Evolutionary conservation across 2,329 filamentous ascomycete genomes (phyloP).

Genomic region (Botrytis sinoallii): DNA sequence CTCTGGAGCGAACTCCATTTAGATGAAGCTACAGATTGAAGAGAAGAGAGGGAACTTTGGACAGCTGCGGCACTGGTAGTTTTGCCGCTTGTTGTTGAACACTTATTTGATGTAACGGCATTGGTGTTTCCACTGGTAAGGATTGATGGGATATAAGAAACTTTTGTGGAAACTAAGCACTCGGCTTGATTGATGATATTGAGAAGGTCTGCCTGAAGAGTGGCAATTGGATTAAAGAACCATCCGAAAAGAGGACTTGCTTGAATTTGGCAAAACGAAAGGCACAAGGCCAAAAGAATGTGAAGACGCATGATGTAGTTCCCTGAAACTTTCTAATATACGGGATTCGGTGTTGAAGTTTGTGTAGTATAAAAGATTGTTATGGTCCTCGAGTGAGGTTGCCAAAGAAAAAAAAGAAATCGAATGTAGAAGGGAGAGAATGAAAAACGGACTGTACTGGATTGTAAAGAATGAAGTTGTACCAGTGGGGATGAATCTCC

Average conservation of each 20-base stretch:
- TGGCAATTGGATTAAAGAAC: not conserved
- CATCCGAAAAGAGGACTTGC: not conserved
- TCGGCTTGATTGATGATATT: not conserved
- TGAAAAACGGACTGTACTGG: not conserved
- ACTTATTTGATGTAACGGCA: not conserved
- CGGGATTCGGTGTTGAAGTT: not conserved
- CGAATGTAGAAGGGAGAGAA: not conserved
- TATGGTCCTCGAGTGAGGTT: constrained; percentile 8
- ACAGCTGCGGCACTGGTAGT: not conserved
- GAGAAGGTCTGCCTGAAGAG: constrained; percentile 5
- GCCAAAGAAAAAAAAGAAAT: not conserved
- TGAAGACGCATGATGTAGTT: not conserved
- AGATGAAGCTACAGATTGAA: constrained; percentile 6
- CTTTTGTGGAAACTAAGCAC: not conserved
- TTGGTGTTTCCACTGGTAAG: not conserved
- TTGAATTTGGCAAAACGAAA: not conserved
- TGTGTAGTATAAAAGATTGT: not conserved
- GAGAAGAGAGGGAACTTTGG: not conserved
- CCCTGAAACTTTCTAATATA: not conserved
- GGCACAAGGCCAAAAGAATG: constrained; percentile 16
- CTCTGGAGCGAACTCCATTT: constrained; percentile 15
- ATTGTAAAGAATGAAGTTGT: not conserved
- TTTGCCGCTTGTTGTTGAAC: not conserved
- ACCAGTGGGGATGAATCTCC: not conserved
- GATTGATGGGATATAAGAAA: not conserved